Evolutionary conservation across 352 stramenopile species (phyloP).

Genomic region (Phytophthora vignae): DNA sequence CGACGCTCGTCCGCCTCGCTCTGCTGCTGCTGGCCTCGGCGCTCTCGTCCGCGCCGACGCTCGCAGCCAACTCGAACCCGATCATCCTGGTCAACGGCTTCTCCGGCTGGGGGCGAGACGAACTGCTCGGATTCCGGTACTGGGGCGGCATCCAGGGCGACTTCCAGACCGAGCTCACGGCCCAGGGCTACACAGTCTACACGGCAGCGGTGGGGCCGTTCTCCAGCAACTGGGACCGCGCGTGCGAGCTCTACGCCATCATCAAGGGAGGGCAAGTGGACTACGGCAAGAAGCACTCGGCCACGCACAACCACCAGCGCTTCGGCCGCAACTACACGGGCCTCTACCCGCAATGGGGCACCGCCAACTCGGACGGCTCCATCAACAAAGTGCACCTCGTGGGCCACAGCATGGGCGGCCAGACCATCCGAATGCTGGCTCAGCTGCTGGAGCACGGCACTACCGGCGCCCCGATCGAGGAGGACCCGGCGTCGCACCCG

Average conservation of each 20-base stretch:
- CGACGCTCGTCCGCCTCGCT: slow-evolving; percentile 18
- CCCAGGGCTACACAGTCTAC: slow-evolving; percentile 57
- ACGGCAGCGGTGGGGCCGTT: slow-evolving; percentile 63
- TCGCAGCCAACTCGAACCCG: slow-evolving; percentile 53
- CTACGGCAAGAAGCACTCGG: slow-evolving; percentile 62
- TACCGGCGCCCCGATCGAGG: slow-evolving; percentile 43
- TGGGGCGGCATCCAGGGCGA: slow-evolving; percentile 61
- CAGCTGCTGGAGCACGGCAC: slow-evolving; percentile 64
- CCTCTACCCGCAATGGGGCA: slow-evolving; percentile 68
- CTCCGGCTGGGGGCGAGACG: slow-evolving; percentile 50
- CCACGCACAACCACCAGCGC: slow-evolving; percentile 43
- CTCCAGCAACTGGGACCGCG: slow-evolving; percentile 71
- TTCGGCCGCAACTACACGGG: slow-evolving; percentile 59
- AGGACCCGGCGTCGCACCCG: slow-evolving; percentile 40
- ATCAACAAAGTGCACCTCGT: slow-evolving; percentile 77
- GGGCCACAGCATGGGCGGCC: slow-evolving; percentile 83
- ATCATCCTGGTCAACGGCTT: slow-evolving; percentile 71
- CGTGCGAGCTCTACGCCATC: slow-evolving; percentile 68
- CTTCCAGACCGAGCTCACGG: slow-evolving; percentile 46
- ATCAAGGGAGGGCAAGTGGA: slow-evolving; percentile 68
- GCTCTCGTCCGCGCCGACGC: slow-evolving; percentile 13
- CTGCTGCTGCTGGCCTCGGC: slow-evolving; percentile 15
- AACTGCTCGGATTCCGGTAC: slow-evolving; percentile 57
- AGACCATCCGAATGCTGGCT: slow-evolving; percentile 80
- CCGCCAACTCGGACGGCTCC: slow-evolving; percentile 47